Evolutionary conservation across 2,329 filamentous ascomycete species (phyloP).

Genomic region (Botrytis tulipae): DNA sequence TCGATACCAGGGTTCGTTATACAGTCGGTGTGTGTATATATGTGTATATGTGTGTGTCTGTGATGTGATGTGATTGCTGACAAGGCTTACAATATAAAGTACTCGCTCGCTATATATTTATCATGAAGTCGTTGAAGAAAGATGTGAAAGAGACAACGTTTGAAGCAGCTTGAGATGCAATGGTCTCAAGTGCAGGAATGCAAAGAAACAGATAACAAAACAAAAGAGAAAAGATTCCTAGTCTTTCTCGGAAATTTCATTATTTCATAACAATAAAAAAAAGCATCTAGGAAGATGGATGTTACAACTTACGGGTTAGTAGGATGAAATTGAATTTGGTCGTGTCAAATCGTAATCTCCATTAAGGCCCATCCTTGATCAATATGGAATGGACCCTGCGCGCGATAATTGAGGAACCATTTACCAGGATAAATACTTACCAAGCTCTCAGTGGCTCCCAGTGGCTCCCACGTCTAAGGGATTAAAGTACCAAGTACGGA

Average conservation of each 20-base stretch:
- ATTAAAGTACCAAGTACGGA: neutral
- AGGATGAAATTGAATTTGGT: conserved; percentile 14
- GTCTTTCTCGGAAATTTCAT: conserved; percentile 6
- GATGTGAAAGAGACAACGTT: neutral
- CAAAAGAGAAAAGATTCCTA: neutral
- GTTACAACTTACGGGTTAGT: conserved; percentile 9
- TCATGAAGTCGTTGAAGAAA: conserved; percentile 10
- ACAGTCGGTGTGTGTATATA: neutral
- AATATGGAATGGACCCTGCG: conserved; percentile 5
- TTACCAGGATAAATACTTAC: neutral
- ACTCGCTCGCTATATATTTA: neutral
- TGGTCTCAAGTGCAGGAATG: neutral
- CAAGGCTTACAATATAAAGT: neutral
- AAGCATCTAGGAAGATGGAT: conserved; percentile 10
- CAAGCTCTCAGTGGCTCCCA: neutral
- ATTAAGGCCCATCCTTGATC: conserved; percentile 2
- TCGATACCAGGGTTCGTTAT: neutral
- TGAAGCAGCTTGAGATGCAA: neutral
- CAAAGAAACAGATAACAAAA: neutral
- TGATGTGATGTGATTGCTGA: neutral
- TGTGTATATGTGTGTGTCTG: no score
- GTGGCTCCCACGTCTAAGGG: neutral
- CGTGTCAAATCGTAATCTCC: conserved; percentile 16
- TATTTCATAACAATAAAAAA: conserved; percentile 12
- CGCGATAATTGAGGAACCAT: neutral